These are phyloP conservation scores for Halocafeteria seosinensis DNA, from an alignment of 108 stramenopile species.

Conservation along the genomic window DNA sequence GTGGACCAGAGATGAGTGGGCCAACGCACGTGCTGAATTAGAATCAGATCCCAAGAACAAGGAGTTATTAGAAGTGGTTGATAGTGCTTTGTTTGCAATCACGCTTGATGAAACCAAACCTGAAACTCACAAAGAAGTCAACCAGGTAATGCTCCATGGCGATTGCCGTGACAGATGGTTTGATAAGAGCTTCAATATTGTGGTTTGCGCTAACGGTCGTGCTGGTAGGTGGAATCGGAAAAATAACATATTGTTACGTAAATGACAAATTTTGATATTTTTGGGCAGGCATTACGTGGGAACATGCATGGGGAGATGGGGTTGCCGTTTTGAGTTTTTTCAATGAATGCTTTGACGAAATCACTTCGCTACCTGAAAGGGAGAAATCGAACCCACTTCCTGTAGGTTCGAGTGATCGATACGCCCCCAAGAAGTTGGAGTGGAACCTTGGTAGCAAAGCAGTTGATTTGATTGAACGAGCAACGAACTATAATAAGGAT, in stretches of 20 bases:
- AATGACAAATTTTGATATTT: too few relatives aligned
- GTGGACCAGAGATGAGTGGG: constrained; percentile 22
- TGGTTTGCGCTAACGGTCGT: constrained; percentile 20
- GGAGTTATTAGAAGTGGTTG: constrained; percentile 20
- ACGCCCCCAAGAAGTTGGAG: background rate
- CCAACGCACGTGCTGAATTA: constrained; percentile 16
- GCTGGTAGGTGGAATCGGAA: too few relatives aligned
- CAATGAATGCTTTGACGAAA: constrained; percentile 12
- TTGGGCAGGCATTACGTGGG: constrained; percentile 6
- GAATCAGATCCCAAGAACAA: constrained; percentile 17
- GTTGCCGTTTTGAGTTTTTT: constrained; percentile 8
- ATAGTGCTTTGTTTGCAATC: constrained; percentile 18
- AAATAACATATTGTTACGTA: background rate
- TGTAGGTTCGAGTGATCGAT: background rate
- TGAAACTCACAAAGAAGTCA: constrained; percentile 9
- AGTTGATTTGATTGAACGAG: constrained; percentile 5
- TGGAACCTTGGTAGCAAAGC: background rate
- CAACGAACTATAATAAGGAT: background rate
- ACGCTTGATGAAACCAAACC: constrained; percentile 21
- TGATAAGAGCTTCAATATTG: constrained; percentile 30
- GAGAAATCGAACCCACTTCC: background rate
- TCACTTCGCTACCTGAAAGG: constrained; percentile 3
- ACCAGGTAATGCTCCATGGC: constrained; percentile 24
- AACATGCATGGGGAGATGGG: constrained; percentile 16
- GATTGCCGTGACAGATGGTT: constrained; percentile 28